Percentiles rank a stretch among this genome's conserved stretches.
These are phyloP conservation scores for Paecilomyces variotii DNA, from an alignment of 2,329 filamentous ascomycete genomes.

Conservation along the genomic window DNA sequence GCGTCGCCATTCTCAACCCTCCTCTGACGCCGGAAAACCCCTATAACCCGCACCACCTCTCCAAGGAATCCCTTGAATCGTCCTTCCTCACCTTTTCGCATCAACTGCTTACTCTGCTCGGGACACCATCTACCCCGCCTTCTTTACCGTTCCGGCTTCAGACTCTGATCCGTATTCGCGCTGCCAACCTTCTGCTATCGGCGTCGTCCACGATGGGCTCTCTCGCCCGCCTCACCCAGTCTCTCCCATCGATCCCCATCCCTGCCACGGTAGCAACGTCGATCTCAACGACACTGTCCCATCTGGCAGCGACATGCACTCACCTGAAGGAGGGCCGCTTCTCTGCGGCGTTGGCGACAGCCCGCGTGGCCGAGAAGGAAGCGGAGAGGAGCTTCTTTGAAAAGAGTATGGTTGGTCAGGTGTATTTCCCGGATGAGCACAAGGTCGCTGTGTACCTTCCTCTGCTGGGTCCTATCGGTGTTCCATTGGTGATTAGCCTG, in stretches of 20 bases:
- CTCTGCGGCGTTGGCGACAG: conserved; percentile 64
- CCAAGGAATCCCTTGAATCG: conserved; percentile 60
- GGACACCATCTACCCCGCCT: conserved; percentile 66
- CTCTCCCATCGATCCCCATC: conserved; percentile 84
- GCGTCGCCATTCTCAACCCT: conserved; percentile 60
- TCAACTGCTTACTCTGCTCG: conserved; percentile 80
- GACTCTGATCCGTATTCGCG: conserved; percentile 75
- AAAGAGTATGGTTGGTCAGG: conserved; percentile 96
- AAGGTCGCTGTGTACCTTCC: conserved; percentile 95
- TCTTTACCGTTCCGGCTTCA: conserved; percentile 80
- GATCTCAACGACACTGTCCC: conserved; percentile 68
- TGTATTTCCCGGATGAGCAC: conserved; percentile 98
- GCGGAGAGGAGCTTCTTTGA: conserved; percentile 96
- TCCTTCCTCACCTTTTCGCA: conserved; percentile 85
- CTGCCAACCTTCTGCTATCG: conserved; percentile 75
- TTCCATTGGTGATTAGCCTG: conserved; percentile 76
- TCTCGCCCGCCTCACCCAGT: conserved; percentile 73
- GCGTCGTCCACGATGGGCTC: conserved; percentile 93
- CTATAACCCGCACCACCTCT: conserved; percentile 43
- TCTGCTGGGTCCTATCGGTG: conserved; percentile 79
- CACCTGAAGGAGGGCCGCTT: conserved; percentile 56
- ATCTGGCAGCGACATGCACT: conserved; percentile 69
- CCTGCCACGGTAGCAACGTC: conserved; percentile 79
- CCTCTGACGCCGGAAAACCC: conserved; percentile 25
- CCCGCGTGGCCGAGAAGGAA: conserved; percentile 75